Percentiles rank a stretch among this genome's conserved stretches.
These are phyloP conservation scores for Pythium myriotylum DNA, from an alignment of 352 stramenopile species.

Conservation along the genomic window DNA sequence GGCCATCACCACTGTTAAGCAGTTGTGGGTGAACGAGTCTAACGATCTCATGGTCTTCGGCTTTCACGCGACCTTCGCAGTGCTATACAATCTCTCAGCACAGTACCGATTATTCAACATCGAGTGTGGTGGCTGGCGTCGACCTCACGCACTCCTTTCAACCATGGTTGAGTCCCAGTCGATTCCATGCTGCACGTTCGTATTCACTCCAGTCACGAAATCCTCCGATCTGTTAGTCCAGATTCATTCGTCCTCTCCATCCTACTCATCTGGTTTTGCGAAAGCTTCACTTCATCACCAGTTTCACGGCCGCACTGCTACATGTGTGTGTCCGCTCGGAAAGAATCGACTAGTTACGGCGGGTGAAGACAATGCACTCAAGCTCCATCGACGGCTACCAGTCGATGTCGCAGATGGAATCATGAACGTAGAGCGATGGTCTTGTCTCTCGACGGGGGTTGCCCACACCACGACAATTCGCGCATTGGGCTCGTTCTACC, in stretches of 20 bases:
- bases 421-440: conserved; percentile 29
- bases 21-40: conserved; percentile 44
- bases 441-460: conserved; percentile 52
- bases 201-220: conserved; percentile 65
- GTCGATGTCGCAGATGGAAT: conserved; percentile 7
- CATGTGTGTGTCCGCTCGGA: conserved; percentile 53
- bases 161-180: conserved; percentile 7
- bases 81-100: conserved; percentile 74
- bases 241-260: conserved; percentile 57
- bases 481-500: conserved; percentile 54
- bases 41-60: conserved; percentile 79
- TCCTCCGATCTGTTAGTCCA: conserved; percentile 59
- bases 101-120: conserved; percentile 79
- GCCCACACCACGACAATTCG: conserved; percentile 85
- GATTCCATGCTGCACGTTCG: conserved; percentile 57
- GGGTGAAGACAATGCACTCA: conserved; percentile 83
- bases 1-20: conserved; percentile 76
- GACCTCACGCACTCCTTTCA: conserved; percentile 62
- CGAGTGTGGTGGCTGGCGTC: conserved; percentile 82
- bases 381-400: conserved; percentile 52
- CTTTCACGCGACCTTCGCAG: conserved; percentile 73
- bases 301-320: conserved; percentile 79
- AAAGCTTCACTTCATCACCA: conserved; percentile 62
- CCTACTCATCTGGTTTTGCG: conserved; percentile 20
- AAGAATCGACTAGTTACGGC: conserved; percentile 59